Conservation (phyloP, 2,329 filamentous ascomycete species). For the Penicillium digitatum region DNA sequence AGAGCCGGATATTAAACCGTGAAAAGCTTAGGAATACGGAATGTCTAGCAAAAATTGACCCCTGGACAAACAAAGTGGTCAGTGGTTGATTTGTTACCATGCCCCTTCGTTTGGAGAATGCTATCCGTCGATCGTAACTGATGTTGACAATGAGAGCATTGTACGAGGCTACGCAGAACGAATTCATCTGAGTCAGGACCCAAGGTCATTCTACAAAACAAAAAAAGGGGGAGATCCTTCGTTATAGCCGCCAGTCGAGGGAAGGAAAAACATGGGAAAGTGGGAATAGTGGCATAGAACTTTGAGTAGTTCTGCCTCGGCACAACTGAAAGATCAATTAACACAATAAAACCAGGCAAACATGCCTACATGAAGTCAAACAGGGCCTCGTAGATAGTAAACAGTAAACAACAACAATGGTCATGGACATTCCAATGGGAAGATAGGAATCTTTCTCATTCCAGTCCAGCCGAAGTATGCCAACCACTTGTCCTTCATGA, state of each 20-base stretch:
- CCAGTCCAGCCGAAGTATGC: conserved; percentile 4
- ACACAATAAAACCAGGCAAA: background rate
- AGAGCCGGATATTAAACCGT: background rate
- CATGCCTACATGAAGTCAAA: background rate
- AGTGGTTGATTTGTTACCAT: background rate
- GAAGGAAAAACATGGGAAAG: background rate
- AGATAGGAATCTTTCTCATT: conserved; percentile 3
- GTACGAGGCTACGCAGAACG: background rate
- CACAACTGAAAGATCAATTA: background rate
- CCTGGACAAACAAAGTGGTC: background rate
- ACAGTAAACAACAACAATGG: background rate
- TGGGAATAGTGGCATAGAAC: background rate
- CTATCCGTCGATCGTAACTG: conserved; percentile 1
- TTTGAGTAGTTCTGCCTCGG: background rate
- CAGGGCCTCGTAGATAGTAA: background rate
- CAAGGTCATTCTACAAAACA: background rate
- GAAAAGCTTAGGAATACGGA: background rate
- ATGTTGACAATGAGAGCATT: background rate
- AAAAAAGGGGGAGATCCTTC: background rate
- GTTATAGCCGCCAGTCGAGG: background rate
- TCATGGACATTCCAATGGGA: conserved; percentile 1
- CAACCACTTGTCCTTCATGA: background rate
- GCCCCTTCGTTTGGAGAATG: conserved; percentile 7
- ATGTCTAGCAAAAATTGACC: background rate
- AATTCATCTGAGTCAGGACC: background rate